These are phyloP conservation scores for Suillus variegatus DNA, from an alignment of 768 basidiomycete species.

Conservation along the genomic window DNA sequence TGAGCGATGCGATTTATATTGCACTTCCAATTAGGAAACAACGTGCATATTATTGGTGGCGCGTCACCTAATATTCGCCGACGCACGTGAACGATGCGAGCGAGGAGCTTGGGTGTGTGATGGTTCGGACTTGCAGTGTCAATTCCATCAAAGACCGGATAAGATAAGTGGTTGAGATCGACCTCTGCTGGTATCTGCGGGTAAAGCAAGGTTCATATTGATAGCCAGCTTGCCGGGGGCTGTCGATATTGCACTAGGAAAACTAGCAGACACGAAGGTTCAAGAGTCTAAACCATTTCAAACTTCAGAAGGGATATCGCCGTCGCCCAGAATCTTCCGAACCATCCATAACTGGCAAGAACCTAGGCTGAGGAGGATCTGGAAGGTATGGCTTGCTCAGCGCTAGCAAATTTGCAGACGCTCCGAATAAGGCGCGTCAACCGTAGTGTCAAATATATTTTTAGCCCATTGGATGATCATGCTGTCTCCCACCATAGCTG, in stretches of 20 bases:
- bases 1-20: conserved; percentile 44
- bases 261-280: background rate
- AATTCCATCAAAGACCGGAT: background rate
- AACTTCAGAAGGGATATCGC: background rate
- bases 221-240: background rate
- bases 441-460: conserved; percentile 23
- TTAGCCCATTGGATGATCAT: background rate
- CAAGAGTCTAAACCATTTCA: background rate
- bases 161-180: background rate
- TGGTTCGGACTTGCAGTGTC: conserved; percentile 31
- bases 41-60: background rate
- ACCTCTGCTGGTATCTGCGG: conserved; percentile 24
- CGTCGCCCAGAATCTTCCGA: background rate
- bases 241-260: background rate
- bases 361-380: conserved; percentile 43
- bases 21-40: background rate
- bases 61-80: background rate
- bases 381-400: conserved; percentile 32
- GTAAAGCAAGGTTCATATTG: conserved; percentile 33
- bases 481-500: background rate
- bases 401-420: conserved; percentile 38
- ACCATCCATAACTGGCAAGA: conserved; percentile 36
- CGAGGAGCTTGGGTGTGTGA: conserved; percentile 40
- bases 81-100: conserved; percentile 24
- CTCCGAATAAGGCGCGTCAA: conserved; percentile 39